These are phyloP conservation scores for Pseudofabraea citricarpa DNA, from an alignment of 2,329 filamentous ascomycete genomes.

Conservation along the genomic window DNA sequence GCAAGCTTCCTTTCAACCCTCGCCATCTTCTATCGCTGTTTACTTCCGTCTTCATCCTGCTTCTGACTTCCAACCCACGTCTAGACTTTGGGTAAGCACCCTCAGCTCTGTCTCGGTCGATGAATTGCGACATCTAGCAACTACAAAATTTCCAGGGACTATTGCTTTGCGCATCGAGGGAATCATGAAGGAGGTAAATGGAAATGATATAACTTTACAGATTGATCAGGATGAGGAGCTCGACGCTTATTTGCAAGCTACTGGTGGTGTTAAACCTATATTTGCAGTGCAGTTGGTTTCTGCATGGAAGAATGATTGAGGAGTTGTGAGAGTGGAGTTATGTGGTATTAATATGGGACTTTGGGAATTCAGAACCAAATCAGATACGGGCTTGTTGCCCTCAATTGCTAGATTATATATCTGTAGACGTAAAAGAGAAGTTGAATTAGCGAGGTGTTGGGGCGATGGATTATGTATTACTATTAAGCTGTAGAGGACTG, in stretches of 20 bases:
- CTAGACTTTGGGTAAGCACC: slow-evolving; percentile 62
- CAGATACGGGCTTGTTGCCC: too few species aligned
- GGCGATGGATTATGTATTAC: too few species aligned
- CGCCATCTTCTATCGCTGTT: slow-evolving; percentile 44
- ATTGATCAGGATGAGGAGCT: slow-evolving; percentile 71
- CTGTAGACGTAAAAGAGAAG: too few species aligned
- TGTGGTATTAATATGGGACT: too few species aligned
- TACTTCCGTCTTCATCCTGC: slow-evolving; percentile 66
- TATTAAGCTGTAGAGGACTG: too few species aligned
- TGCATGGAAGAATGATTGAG: slow-evolving; percentile 25
- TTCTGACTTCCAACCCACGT: slow-evolving; percentile 48
- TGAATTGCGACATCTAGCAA: slow-evolving; percentile 59
- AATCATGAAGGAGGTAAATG: slow-evolving; percentile 50
- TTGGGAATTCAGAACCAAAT: too few species aligned
- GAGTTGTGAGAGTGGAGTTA: too few species aligned
- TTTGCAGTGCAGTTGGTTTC: slow-evolving; percentile 26
- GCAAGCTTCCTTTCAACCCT: slow-evolving; percentile 32
- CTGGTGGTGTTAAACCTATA: slow-evolving; percentile 25
- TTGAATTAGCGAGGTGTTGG: too few species aligned
- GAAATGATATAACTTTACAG: slow-evolving; percentile 54
- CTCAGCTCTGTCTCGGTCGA: slow-evolving; percentile 49
- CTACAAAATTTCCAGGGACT: slow-evolving; percentile 54
- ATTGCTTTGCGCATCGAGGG: slow-evolving; percentile 60
- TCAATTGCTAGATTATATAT: too few species aligned
- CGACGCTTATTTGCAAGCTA: slow-evolving; percentile 63